Conservation (phyloP, 2,329 filamentous ascomycete species). For the Neocucurbitaria cava region DNA sequence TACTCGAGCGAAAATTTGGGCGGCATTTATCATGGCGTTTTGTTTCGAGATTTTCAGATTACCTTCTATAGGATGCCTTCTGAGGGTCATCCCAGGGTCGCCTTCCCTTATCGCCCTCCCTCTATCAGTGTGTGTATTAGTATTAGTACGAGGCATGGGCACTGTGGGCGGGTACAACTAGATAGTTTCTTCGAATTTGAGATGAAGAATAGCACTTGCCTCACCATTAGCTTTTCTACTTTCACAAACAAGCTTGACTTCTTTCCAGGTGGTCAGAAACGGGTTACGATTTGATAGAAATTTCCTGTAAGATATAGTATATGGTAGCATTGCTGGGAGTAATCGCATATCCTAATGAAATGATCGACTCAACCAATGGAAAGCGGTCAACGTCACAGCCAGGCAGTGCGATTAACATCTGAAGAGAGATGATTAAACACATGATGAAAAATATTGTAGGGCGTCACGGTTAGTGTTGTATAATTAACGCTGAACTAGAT, state of each 20-base stretch:
- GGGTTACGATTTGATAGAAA: too few species aligned
- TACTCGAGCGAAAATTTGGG: slow-evolving; percentile 7
- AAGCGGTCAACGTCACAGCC: neutral
- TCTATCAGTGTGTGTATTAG: neutral
- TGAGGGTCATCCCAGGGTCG: too few species aligned
- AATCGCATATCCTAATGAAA: neutral
- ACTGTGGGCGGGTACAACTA: neutral
- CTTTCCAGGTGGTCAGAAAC: too few species aligned
- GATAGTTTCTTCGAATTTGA: neutral
- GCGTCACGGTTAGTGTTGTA: too few species aligned
- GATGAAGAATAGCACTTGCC: neutral
- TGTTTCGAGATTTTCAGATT: neutral
- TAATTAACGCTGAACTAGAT: too few species aligned
- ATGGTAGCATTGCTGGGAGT: neutral
- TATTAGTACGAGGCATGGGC: neutral
- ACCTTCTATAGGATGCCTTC: neutral
- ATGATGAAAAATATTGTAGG: too few species aligned
- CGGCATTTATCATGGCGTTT: slow-evolving; percentile 1
- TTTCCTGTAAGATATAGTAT: too few species aligned
- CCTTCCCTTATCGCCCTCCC: too few species aligned
- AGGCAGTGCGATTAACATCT: too few species aligned
- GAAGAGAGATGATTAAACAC: too few species aligned
- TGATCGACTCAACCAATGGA: neutral
- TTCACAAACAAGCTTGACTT: neutral
- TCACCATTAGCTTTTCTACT: neutral